These are phyloP conservation scores for Eucalyptus sp. DNA, from an alignment of 345 rosid genomes.

Conservation along the genomic window DNA sequence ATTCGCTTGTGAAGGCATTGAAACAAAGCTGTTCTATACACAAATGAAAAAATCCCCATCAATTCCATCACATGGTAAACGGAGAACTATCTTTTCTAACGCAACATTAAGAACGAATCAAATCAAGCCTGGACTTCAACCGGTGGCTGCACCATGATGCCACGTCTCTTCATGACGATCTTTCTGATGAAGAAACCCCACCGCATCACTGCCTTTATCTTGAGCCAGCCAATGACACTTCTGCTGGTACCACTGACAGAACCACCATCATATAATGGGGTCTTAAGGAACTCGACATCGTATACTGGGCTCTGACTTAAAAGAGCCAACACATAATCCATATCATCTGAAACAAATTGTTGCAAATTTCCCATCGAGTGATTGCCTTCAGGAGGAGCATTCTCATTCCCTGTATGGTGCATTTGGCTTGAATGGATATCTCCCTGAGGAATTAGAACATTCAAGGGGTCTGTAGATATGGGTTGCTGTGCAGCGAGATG, in stretches of 20 bases:
- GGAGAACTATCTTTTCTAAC: background rate
- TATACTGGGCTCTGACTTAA: background rate
- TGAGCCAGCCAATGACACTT: background rate
- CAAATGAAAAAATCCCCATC: background rate
- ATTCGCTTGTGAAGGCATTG: background rate
- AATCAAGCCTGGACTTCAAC: background rate
- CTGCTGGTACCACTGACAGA: background rate
- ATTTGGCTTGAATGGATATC: background rate
- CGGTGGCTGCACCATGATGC: background rate
- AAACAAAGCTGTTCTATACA: background rate
- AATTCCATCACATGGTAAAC: background rate
- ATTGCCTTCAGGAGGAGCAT: background rate
- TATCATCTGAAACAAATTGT: background rate
- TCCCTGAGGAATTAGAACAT: background rate
- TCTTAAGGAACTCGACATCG: background rate
- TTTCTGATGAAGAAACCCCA: background rate
- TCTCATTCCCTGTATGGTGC: background rate
- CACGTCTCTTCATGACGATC: background rate
- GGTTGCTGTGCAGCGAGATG: background rate
- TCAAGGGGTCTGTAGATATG: background rate
- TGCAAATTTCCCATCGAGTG: background rate
- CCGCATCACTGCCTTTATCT: background rate
- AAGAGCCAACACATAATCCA: background rate
- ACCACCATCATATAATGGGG: background rate
- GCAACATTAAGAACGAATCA: background rate